phyloP scores from a whole-genome alignment of 139 green algal genomes.

The Bryopsis sp. region DNA sequence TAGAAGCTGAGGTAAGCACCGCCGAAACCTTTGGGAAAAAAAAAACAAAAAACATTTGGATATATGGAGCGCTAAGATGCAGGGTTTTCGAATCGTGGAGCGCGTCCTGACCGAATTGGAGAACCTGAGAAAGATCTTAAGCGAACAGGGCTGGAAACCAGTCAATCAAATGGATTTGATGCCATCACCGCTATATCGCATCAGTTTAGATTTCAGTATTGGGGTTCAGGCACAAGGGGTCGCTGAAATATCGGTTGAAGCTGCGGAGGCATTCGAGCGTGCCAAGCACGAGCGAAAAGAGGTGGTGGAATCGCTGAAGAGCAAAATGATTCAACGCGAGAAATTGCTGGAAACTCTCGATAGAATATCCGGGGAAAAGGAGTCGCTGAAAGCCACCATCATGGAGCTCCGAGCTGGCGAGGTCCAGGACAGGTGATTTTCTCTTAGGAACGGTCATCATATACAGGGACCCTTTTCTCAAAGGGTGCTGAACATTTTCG shows the following conservation, averaged over 20 bases:
- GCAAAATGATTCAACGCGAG: not conserved
- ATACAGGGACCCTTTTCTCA: no score
- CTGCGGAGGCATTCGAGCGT: slow-evolving; percentile 2
- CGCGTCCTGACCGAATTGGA: not conserved
- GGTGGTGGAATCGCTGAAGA: not conserved
- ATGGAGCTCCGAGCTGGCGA: no score
- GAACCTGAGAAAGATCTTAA: not conserved
- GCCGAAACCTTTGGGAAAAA: not conserved
- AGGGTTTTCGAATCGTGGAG: not conserved
- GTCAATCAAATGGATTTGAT: no score
- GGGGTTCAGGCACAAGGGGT: slow-evolving; percentile 2
- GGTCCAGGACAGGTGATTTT: no score
- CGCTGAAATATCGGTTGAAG: slow-evolving; percentile 10
- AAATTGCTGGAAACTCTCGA: no score
- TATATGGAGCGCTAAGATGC: not conserved
- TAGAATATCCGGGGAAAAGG: no score
- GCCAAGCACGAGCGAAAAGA: slow-evolving; percentile 4
- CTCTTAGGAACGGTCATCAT: no score
- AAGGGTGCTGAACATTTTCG: no score
- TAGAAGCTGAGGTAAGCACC: slow-evolving; percentile 16
- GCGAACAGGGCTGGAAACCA: no score
- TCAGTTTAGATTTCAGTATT: not conserved
- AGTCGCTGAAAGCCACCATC: no score
- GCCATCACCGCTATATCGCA: no score
- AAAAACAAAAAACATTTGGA: not conserved